Evolutionary conservation across 768 basidiomycete species (phyloP).

Genomic region (Chalciporus piperatus): DNA sequence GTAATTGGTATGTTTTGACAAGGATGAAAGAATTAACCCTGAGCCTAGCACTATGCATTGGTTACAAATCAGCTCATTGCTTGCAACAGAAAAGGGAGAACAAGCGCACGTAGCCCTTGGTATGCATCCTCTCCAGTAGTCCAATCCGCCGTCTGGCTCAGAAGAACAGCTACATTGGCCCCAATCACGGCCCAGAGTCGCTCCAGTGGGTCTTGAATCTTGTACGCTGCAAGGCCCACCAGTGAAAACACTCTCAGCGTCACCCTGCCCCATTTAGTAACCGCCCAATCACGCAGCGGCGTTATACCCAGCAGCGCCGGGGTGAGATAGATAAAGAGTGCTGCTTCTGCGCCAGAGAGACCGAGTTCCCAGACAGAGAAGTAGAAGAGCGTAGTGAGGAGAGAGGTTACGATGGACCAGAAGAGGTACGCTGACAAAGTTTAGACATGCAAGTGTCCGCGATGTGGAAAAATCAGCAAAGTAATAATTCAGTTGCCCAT

Average conservation of each 20-base stretch:
- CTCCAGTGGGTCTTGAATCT: conserved; percentile 46
- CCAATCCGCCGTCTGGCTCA: conserved; percentile 57
- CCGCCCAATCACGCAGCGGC: conserved; percentile 43
- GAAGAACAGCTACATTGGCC: conserved; percentile 48
- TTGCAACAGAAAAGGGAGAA: not conserved
- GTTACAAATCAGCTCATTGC: not conserved
- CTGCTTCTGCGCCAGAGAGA: conserved; percentile 77
- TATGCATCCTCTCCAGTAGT: conserved; percentile 40
- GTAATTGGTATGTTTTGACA: conserved; percentile 76
- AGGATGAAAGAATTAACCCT: conserved; percentile 62
- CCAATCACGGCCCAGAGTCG: conserved; percentile 56
- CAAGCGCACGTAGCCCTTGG: conserved; percentile 46
- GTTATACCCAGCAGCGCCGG: conserved; percentile 57
- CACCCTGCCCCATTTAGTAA: conserved; percentile 47
- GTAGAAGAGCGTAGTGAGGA: conserved; percentile 82
- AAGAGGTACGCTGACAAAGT: conserved; percentile 61
- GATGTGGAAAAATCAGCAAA: not conserved
- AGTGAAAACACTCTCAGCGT: conserved; percentile 49
- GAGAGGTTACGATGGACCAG: conserved; percentile 80
- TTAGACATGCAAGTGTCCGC: not conserved
- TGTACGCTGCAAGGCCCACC: conserved; percentile 52
- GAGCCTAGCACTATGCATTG: conserved; percentile 53
- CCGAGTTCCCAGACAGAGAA: conserved; percentile 92
- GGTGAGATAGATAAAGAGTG: conserved; percentile 68
- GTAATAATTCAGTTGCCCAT: conserved; percentile 6